phyloP scores from a whole-genome alignment of 2,329 filamentous ascomycete species.

The Cercospora beticola region DNA sequence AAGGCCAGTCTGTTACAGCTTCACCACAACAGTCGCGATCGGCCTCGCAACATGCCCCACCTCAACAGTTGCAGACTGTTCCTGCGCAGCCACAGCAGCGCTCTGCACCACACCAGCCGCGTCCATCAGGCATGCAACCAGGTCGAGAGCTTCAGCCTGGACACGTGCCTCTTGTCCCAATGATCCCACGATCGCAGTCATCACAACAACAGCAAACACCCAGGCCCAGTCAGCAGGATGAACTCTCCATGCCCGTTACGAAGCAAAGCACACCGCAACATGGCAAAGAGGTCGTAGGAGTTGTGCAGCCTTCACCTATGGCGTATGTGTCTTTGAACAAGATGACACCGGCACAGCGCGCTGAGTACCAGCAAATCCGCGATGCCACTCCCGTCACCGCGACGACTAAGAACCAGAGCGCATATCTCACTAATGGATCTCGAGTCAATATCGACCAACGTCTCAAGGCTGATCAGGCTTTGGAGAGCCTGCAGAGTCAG shows the following conservation, averaged over 20 bases:
- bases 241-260: constrained; percentile 11
- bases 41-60: not conserved
- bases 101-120: not conserved
- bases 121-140: not conserved
- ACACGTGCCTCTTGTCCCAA: constrained; percentile 8
- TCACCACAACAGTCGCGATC: not conserved
- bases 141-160: not conserved
- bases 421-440: constrained; percentile 23
- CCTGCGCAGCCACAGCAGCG: not conserved
- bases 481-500: constrained; percentile 68
- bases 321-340: constrained; percentile 29
- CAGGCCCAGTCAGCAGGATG: constrained; percentile 15
- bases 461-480: constrained; percentile 73
- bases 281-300: constrained; percentile 4
- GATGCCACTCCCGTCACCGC: constrained; percentile 18
- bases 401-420: constrained; percentile 21
- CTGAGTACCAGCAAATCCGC: constrained; percentile 33
- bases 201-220: constrained; percentile 13
- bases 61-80: not conserved
- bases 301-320: constrained; percentile 5
- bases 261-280: constrained; percentile 19
- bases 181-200: not conserved
- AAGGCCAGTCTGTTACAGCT: not conserved
- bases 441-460: constrained; percentile 62
- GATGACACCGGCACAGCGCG: constrained; percentile 36